Conservation (phyloP, 2,329 filamentous ascomycete species). For the Cytospora chrysosperma region DNA sequence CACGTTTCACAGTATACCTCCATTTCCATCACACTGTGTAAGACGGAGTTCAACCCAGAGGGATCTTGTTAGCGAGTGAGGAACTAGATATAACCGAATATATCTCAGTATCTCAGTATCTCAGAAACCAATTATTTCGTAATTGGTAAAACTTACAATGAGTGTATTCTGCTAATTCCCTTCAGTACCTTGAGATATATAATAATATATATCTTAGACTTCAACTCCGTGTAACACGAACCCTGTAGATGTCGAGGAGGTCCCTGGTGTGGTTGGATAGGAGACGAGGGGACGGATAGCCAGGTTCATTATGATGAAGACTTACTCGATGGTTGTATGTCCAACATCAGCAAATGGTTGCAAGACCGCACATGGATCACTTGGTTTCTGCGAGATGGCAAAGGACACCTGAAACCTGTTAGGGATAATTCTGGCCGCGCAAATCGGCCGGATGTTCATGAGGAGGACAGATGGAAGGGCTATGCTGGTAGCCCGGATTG, state of each 20-base stretch:
- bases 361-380: neutral
- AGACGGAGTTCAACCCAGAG: no score
- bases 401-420: neutral
- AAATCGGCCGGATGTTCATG: neutral
- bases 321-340: constrained; percentile 28
- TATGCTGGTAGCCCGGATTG: neutral
- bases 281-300: constrained; percentile 7
- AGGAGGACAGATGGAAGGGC: neutral
- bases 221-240: no score
- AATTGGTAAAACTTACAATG: no score
- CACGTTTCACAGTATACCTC: no score
- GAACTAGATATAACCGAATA: no score
- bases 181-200: no score
- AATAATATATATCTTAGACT: no score
- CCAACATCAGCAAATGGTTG: constrained; percentile 36
- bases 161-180: no score
- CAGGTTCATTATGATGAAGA: neutral
- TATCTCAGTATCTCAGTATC: no score
- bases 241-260: neutral
- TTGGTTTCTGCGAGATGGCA: neutral
- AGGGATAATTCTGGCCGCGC: neutral
- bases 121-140: no score
- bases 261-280: constrained; percentile 36
- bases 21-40: no score
- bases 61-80: no score